A percentile compares a stretch with the other conserved stretches of the same genome.
These are phyloP conservation scores for Monosporozyma yasuniensis DNA, from an alignment of 805 yeast species.

Conservation along the genomic window DNA sequence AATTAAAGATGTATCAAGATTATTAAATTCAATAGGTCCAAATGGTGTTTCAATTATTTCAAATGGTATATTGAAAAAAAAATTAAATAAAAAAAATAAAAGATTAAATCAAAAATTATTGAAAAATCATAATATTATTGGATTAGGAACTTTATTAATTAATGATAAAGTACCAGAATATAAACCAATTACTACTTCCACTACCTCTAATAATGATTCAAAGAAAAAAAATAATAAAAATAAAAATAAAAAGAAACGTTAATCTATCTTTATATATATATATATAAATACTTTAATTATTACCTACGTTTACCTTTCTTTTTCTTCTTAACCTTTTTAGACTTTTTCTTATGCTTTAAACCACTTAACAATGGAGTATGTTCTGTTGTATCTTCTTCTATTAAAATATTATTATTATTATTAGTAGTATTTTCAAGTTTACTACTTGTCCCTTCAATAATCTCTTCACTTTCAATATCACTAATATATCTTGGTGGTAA, in stretches of 20 bases:
- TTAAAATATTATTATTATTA: background rate
- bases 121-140: conserved; percentile 8
- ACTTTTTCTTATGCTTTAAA: conserved; percentile 1
- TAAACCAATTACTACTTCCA: conserved; percentile 8
- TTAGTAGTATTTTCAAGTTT: background rate
- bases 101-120: conserved; percentile 6
- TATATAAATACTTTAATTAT: conserved; percentile 2
- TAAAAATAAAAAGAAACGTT: conserved; percentile 25
- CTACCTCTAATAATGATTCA: conserved; percentile 3
- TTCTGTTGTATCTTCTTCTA: background rate
- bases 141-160: conserved; percentile 21
- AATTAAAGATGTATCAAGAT: conserved; percentile 63
- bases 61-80: conserved; percentile 14
- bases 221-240: conserved; percentile 23
- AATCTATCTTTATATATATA: background rate
- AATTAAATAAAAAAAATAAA: conserved; percentile 1
- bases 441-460: background rate
- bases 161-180: conserved; percentile 24
- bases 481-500: conserved; percentile 58
- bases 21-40: conserved; percentile 69
- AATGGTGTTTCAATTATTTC: conserved; percentile 37
- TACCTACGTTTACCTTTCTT: conserved; percentile 14
- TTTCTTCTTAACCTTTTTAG: conserved; percentile 9
- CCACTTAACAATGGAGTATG: background rate
- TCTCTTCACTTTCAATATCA: background rate